phyloP scores from a whole-genome alignment of 2,329 filamentous ascomycete genomes.

The Stachybotrys chartarum region DNA sequence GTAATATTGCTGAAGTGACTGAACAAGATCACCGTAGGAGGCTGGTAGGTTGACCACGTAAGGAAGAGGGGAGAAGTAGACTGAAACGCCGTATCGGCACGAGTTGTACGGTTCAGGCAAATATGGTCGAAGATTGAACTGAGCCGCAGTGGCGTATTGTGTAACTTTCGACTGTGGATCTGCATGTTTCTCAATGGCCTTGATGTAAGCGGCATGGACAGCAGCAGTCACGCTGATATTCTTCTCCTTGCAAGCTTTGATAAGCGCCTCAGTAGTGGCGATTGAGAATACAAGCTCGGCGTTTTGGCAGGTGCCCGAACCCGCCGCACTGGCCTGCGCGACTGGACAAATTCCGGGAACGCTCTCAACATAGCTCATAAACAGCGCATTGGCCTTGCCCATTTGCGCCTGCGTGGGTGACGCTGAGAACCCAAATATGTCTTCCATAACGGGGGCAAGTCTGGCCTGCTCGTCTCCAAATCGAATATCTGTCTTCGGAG shows the following conservation, averaged over 20 bases:
- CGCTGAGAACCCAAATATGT: not conserved
- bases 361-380: not conserved
- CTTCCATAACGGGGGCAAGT: slow-evolving; percentile 5
- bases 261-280: not conserved
- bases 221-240: not conserved
- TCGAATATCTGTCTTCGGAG: slow-evolving; percentile 1
- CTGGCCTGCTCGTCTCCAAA: slow-evolving; percentile 5
- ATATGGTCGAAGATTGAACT: slow-evolving; percentile 18
- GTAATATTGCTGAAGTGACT: slow-evolving; percentile 4
- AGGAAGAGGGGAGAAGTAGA: slow-evolving; percentile 6
- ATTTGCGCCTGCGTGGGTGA: not conserved
- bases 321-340: no score
- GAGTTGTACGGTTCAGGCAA: slow-evolving; percentile 13
- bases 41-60: slow-evolving; percentile 3
- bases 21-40: slow-evolving; percentile 3
- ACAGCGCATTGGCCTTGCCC: not conserved
- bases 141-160: slow-evolving; percentile 14
- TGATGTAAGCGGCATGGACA: not conserved
- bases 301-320: not conserved
- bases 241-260: not conserved
- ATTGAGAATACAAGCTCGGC: not conserved
- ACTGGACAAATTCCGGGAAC: no score
- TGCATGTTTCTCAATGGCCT: not conserved
- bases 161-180: slow-evolving; percentile 2
- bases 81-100: slow-evolving; percentile 4